Evolutionary conservation across 1,284 basidiomycete species (phyloP).

Genomic region (Microbotryomycetes sp.): DNA sequence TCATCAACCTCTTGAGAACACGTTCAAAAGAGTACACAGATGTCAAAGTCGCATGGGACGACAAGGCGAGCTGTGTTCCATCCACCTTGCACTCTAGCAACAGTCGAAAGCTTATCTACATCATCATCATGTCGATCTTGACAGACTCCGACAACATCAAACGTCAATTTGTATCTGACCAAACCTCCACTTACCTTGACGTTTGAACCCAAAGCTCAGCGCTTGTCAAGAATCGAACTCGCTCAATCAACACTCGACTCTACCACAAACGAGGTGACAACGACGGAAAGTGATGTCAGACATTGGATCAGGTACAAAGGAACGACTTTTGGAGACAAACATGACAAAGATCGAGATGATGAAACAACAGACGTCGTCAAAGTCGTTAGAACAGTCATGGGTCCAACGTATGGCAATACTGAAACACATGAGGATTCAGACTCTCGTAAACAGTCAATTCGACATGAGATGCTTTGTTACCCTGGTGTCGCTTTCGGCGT

Average conservation of each 20-base stretch:
- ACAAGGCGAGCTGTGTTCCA: slow-evolving; percentile 8
- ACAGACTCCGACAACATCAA: slow-evolving; percentile 20
- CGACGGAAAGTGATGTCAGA: background rate
- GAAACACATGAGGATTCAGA: background rate
- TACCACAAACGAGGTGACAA: background rate
- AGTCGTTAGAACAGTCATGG: slow-evolving; percentile 19
- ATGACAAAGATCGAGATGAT: background rate
- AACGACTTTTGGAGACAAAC: slow-evolving; percentile 7
- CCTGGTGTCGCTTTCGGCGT: slow-evolving; percentile 33
- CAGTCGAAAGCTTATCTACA: background rate
- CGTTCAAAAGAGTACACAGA: slow-evolving; percentile 12
- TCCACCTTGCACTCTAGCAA: background rate
- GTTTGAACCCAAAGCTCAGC: slow-evolving; percentile 15
- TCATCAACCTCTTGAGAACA: slow-evolving; percentile 21
- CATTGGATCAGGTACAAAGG: slow-evolving; percentile 26
- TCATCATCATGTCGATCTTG: background rate
- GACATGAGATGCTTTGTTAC: slow-evolving; percentile 28
- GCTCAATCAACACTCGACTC: background rate
- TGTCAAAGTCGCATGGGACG: slow-evolving; percentile 20
- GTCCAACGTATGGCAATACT: slow-evolving; percentile 18
- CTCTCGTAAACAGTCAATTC: slow-evolving; percentile 4
- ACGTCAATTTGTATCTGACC: slow-evolving; percentile 23
- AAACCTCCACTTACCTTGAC: slow-evolving; percentile 27
- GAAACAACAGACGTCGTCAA: slow-evolving; percentile 30
- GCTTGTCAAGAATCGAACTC: background rate